Evolutionary conservation across 352 stramenopile genomes (phyloP), one percentile per base, ranked within the genome.

Genomic region (Phytophthora palmivora): DNA sequence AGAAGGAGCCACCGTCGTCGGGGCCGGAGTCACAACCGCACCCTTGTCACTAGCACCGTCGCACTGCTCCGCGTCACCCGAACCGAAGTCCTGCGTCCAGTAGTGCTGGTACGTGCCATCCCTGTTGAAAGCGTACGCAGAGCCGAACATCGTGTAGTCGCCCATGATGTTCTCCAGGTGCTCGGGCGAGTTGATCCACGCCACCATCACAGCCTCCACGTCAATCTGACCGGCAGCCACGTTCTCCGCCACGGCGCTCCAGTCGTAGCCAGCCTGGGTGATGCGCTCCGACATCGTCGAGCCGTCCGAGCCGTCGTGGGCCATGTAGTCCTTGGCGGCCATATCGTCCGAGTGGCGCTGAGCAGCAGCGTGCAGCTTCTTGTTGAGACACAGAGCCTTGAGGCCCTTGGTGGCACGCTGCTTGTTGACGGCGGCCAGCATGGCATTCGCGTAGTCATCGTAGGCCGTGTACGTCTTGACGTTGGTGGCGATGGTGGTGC

Each of bases 21-120:
- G 24, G 24, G 24, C 24, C 24, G 24, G 24, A 3, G 24, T 28
- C 24, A 28, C 24, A 28, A 28, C 24, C 24, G 24, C 24, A 28
- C 24, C 24, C 24, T 28, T 28, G 24, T 28, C 24, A 28, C 3
- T 21, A 14, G 38, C 41, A 3, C 46, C 47, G 30, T 70, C 61
- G 22, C 67, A 75, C 12, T 28, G 15, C 44, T 89, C 77, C 4
- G 38, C 54, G 21, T 44, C 45, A 33, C 80, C 56, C 10, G 60
- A 37, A 18, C 58, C 78, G 42, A 89, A 91, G 53, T 86, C 53
- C 64, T 91, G 78, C 39, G 76, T 87, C 78, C 79, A 89, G 68
- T 79, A 89, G 63, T 81, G 64, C 36, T 70, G 48, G 63, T 78
- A 79, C 38, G 38, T 67, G 36, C 43, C 53, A 4, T 65, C 9